Percentiles rank a stretch among this genome's conserved stretches.
Conservation (phyloP, 805 yeast genomes). For the Schizosaccharomyces osmophilus region DNA sequence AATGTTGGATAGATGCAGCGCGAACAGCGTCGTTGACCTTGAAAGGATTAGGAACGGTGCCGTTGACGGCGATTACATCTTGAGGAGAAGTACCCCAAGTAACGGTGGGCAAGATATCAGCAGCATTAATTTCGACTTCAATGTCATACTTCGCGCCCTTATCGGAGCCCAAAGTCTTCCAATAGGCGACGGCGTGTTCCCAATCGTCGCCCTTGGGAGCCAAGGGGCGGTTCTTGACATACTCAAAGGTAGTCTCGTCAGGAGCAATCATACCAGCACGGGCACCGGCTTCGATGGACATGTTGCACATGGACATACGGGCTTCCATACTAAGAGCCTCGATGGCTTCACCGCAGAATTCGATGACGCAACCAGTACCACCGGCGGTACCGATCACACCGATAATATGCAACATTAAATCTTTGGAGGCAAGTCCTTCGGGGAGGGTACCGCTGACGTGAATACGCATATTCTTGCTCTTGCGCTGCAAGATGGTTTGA, state of each 20-base stretch:
- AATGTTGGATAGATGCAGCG: slow-evolving; percentile 69
- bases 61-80: slow-evolving; percentile 89
- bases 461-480: slow-evolving; percentile 88
- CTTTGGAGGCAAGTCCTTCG: slow-evolving; percentile 89
- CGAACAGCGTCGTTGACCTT: slow-evolving; percentile 34
- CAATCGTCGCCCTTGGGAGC: slow-evolving; percentile 84
- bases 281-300: slow-evolving; percentile 98
- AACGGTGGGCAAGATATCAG: slow-evolving; percentile 79
- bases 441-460: slow-evolving; percentile 57
- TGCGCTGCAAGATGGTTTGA: slow-evolving; percentile 69
- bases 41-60: slow-evolving; percentile 75
- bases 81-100: slow-evolving; percentile 99
- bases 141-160: slow-evolving; percentile 74
- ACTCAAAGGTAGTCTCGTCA: slow-evolving; percentile 67
- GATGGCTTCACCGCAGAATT: slow-evolving; percentile 89
- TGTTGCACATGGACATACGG: slow-evolving; percentile 96
- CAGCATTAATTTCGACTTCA: slow-evolving; percentile 57
- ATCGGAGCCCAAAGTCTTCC: slow-evolving; percentile 74
- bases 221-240: slow-evolving; percentile 78
- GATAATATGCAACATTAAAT: slow-evolving; percentile 76
- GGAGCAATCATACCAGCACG: slow-evolving; percentile 98
- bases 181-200: slow-evolving; percentile 80
- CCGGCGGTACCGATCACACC: slow-evolving; percentile 98
- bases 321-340: slow-evolving; percentile 84
- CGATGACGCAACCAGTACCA: slow-evolving; percentile 93